These are phyloP conservation scores for Talaromyces pinophilus DNA, from an alignment of 2,329 filamentous ascomycete species.

Conservation along the genomic window DNA sequence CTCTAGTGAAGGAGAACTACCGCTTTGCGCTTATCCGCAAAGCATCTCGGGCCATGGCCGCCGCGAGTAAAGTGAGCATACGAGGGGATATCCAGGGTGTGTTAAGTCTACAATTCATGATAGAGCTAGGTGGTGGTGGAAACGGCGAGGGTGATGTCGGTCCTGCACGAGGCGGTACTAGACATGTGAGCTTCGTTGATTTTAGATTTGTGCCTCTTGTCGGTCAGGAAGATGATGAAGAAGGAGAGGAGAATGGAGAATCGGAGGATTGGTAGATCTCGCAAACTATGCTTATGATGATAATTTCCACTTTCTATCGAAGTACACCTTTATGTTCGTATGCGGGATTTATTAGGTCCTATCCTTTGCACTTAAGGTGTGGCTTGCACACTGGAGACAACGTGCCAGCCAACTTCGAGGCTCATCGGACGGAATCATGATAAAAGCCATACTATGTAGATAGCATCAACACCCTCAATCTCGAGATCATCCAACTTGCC, in stretches of 20 bases:
- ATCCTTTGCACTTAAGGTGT: no score
- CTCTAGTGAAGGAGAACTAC: slow-evolving; percentile 74
- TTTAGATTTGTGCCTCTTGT: slow-evolving; percentile 51
- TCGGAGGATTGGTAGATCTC: not conserved
- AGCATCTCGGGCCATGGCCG: slow-evolving; percentile 86
- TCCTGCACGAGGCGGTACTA: slow-evolving; percentile 26
- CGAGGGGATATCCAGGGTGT: slow-evolving; percentile 87
- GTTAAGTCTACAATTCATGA: slow-evolving; percentile 92
- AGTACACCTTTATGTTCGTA: not conserved
- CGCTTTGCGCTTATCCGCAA: slow-evolving; percentile 84
- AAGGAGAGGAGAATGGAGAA: slow-evolving; percentile 25
- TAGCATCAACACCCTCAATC: no score
- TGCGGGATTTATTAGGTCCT: not conserved
- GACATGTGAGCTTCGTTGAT: slow-evolving; percentile 49
- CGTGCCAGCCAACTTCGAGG: no score
- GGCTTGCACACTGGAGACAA: no score
- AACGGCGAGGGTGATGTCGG: slow-evolving; percentile 26
- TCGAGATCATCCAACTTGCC: no score
- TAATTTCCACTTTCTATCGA: no score
- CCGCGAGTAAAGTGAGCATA: slow-evolving; percentile 89
- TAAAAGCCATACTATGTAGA: no score
- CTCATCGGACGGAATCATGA: no score
- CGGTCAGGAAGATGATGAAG: slow-evolving; percentile 38
- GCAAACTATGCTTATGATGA: no score
- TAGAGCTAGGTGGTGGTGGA: slow-evolving; percentile 67